Base-by-base conservation (phyloP, 331 rosid genomes). In the Stylosanthes scabra region DNA sequence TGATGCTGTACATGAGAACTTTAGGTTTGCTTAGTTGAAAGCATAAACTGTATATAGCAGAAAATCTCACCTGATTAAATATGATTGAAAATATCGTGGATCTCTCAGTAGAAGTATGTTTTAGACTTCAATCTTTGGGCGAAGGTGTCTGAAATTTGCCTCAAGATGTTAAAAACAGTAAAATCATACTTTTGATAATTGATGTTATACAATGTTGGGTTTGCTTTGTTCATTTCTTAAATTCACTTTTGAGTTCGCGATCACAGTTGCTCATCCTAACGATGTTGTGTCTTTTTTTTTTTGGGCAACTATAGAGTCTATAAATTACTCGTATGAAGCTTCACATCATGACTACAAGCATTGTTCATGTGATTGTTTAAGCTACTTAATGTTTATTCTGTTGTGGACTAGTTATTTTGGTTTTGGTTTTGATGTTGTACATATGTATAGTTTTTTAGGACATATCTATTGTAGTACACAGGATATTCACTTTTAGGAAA, bases 321-420 rank as follows among this genome's bases (percentile, higher is more conserved):
- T 62, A 61, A 61, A 20, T 12, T n/a, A 61, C 44, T 15, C 7
- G 20, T 20, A 14, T 51, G 52, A 3, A 61, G 52, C 41, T 73
- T 73, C n/a, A 37, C 50, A 9, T 72, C 7, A 47, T 49, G 29
- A 39, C 37, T 55, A 54, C 51, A 39, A 56, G 66, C 12, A 12
- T 49, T 51, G 55, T 15, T 68, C 50, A 52, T 12, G 14, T 11
- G 52, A 73, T 20, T 49, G 61, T 12, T 45, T 37, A 54, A 61
- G 62, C 28, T 47, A 14, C 20, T 72, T 50, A 60, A 62, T 50
- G 63, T 14, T 63, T 58, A 7, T 15, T 11, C 25, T 11, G 37
- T 39, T 62, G 39, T 40, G 7, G 13, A 20, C 70, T 25, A 45
- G 50, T 20, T 64, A 12, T 64, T 39, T 10, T 8, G 45, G 11